Base-by-base conservation (phyloP, 257 asterid species). In the Solanum dulcamara region DNA sequence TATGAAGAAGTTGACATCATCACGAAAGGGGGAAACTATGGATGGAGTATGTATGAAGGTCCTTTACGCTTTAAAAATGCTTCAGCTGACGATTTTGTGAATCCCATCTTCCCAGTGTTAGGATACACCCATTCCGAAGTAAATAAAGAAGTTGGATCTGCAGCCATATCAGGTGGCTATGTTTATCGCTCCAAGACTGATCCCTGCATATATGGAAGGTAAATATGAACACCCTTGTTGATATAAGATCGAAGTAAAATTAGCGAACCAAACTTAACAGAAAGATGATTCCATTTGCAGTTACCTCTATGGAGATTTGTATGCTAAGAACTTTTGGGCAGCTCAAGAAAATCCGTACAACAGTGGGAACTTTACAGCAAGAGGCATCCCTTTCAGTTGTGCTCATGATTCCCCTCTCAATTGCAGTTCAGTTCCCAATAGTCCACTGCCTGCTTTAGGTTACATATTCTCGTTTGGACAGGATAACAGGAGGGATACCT, bases 121-220 rank as follows among this genome's bases (percentile, higher is more conserved):
- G 98, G 98, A 84, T 96, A 96, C 86, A 89, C 86, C 85, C 99
- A 96, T 88, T 80, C 96, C 20, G 85, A 92, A 2, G 85, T 95
- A 37, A 93, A 91, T 84, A 92, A 90, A 86, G 92, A 90, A 7
- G 86, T 91, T 13, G 97, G 98, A 24, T 96, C 98, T 22, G 98
- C 99, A 53, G 97, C 98, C 22, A 96, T 96, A 83, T 87, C 93
- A 0, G 99, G 98, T 26, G 98, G 98, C 79, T 95, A 86, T 84
- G 42, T 96, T 86, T 95, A 94, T 81, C 99, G 98, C 22, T 91
- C 98, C 57, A 90, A 87, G 71, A 90, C 96, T 6, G 99, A 96
- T 85, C 97, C 98, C 33, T 96, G 98, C 94, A 88, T 90, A 44
- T 89, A 93, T 79, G 99, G 97, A 92, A 96, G 98, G 99, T 96